These are phyloP conservation scores for Abrus precatorius DNA, from an alignment of 306 rosid genomes.

Conservation along the genomic window DNA sequence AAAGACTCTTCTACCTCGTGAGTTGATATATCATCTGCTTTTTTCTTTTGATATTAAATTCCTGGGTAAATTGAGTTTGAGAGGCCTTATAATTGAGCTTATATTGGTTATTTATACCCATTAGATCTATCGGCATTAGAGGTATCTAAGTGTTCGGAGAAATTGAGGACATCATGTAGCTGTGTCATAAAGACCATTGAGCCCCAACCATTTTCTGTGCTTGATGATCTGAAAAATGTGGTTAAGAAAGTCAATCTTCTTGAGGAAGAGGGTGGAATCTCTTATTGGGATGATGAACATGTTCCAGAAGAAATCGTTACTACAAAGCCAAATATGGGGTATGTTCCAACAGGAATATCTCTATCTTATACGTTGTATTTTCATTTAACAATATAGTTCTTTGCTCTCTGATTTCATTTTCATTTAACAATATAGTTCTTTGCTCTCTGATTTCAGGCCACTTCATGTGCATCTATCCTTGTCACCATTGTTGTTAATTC, in stretches of 20 bases:
- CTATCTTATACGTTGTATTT: conserved; percentile 21
- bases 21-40: conserved; percentile 53
- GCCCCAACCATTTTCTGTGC: conserved; percentile 77
- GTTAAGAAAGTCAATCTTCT: conserved; percentile 67
- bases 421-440: conserved; percentile 19
- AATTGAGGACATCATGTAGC: conserved; percentile 73
- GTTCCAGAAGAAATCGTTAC: conserved; percentile 93
- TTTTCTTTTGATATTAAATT: conserved; percentile 31
- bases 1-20: conserved; percentile 92
- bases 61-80: conserved; percentile 31
- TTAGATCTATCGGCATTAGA: conserved; percentile 79
- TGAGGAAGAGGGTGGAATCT: conserved; percentile 74
- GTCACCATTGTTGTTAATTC: conserved; percentile 30
- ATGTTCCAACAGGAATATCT: conserved; percentile 47
- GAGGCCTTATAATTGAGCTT: conserved; percentile 43
- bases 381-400: conserved; percentile 19
- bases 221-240: conserved; percentile 83
- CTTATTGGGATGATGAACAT: conserved; percentile 88
- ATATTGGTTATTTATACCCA: conserved; percentile 39
- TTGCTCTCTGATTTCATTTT: conserved; percentile 33
- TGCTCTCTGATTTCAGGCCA: background rate
- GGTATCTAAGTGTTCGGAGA: conserved; percentile 81
- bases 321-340: conserved; percentile 86
- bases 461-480: conserved; percentile 31
- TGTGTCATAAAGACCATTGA: conserved; percentile 98